phyloP scores from a whole-genome alignment of 2,329 filamentous ascomycete genomes.

The Ophiostoma angusticollis region DNA sequence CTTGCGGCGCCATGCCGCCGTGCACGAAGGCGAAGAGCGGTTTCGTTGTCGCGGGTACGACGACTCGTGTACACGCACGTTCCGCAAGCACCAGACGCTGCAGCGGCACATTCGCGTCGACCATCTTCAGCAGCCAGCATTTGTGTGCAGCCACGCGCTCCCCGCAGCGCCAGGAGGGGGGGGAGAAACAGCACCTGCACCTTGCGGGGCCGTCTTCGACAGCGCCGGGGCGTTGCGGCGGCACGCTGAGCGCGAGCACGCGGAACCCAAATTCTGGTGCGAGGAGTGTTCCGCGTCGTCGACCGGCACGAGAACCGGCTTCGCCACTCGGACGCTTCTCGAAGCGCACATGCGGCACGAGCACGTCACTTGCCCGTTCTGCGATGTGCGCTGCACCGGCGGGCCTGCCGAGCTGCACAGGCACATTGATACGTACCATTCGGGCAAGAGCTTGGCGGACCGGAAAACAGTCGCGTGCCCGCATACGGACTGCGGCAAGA shows the following conservation, averaged over 20 bases:
- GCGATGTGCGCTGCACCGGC: constrained; percentile 53
- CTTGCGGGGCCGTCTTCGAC: constrained; percentile 59
- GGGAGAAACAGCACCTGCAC: too few species aligned
- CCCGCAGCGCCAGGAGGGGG: constrained; percentile 10
- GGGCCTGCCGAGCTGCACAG: constrained; percentile 56
- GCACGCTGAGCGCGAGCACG: constrained; percentile 60
- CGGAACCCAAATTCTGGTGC: constrained; percentile 61
- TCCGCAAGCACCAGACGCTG: constrained; percentile 78
- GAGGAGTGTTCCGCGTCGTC: constrained; percentile 45
- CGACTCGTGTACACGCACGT: constrained; percentile 59
- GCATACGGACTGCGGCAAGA: constrained; percentile 55
- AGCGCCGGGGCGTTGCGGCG: constrained; percentile 56
- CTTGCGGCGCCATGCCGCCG: constrained; percentile 62
- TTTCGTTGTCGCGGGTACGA: constrained; percentile 60
- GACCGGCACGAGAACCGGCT: constrained; percentile 29
- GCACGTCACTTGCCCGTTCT: constrained; percentile 67
- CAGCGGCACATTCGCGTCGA: constrained; percentile 68
- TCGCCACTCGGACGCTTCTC: constrained; percentile 59
- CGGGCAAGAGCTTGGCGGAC: constrained; percentile 45
- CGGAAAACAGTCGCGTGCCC: constrained; percentile 56
- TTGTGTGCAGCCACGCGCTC: constrained; percentile 45
- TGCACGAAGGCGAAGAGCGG: constrained; percentile 64
- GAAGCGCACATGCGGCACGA: constrained; percentile 59
- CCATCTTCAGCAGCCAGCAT: constrained; percentile 61
- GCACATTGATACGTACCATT: constrained; percentile 70